Conservation (phyloP, 2,329 filamentous ascomycete species). For the Aureobasidium musti region DNA sequence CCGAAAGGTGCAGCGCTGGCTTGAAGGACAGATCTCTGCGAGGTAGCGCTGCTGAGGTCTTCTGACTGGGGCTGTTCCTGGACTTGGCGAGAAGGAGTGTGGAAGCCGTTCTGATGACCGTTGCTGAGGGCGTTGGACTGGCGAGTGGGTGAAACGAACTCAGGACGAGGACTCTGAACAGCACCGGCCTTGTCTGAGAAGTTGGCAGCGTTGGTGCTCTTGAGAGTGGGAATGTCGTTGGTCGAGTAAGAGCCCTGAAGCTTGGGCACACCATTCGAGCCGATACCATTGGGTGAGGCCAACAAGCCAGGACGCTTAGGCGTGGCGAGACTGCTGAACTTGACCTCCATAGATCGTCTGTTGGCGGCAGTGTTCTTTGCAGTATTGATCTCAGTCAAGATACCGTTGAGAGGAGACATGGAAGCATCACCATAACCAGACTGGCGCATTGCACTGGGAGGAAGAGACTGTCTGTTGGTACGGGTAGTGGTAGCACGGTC, state of each 20-base stretch:
- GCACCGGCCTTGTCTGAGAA: slow-evolving; percentile 55
- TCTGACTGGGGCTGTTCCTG: slow-evolving; percentile 56
- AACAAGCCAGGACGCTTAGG: slow-evolving; percentile 50
- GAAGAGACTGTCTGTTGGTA: slow-evolving; percentile 46
- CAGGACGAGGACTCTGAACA: slow-evolving; percentile 30
- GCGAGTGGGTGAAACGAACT: slow-evolving; percentile 26
- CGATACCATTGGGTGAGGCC: slow-evolving; percentile 63
- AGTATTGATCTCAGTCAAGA: slow-evolving; percentile 45
- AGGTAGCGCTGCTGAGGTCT: slow-evolving; percentile 54
- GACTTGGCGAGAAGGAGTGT: slow-evolving; percentile 53
- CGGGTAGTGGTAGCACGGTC: slow-evolving; percentile 54
- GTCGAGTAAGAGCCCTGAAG: slow-evolving; percentile 87
- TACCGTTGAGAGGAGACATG: slow-evolving; percentile 44
- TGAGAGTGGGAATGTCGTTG: slow-evolving; percentile 79
- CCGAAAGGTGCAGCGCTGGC: slow-evolving; percentile 79
- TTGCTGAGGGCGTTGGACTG: slow-evolving; percentile 58
- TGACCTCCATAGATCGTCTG: slow-evolving; percentile 53
- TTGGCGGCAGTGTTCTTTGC: slow-evolving; percentile 47
- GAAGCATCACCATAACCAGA: slow-evolving; percentile 41
- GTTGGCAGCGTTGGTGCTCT: slow-evolving; percentile 58
- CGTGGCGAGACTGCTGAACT: slow-evolving; percentile 45
- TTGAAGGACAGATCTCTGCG: slow-evolving; percentile 73
- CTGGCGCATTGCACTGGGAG: slow-evolving; percentile 41
- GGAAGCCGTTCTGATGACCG: slow-evolving; percentile 48
- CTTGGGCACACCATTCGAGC: slow-evolving; percentile 64